phyloP scores from a whole-genome alignment of 352 stramenopile genomes.

The Phytophthora constricta region DNA sequence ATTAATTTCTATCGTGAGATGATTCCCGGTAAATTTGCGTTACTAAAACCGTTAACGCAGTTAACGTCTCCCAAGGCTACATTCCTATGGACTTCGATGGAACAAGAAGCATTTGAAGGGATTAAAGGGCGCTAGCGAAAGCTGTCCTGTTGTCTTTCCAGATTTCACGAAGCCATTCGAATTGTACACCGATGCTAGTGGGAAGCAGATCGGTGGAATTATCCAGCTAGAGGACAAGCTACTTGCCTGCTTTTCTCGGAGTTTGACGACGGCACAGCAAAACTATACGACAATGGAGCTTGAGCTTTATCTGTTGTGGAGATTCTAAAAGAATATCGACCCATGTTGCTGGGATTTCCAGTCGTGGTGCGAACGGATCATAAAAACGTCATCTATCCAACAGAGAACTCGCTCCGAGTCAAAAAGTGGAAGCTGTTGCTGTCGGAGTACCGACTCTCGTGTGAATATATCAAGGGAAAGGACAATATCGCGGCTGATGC shows the following conservation, averaged over 20 bases:
- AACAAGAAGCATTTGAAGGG: slow-evolving; percentile 6
- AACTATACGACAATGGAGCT: slow-evolving; percentile 23
- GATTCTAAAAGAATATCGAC: slow-evolving; percentile 14
- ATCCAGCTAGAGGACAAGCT: slow-evolving; percentile 1
- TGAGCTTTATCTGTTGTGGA: slow-evolving; percentile 13
- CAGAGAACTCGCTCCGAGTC: slow-evolving; percentile 7
- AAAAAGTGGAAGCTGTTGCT: slow-evolving; percentile 13
- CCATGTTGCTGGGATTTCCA: slow-evolving; percentile 17
- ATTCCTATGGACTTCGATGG: slow-evolving; percentile 6
- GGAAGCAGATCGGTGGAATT: slow-evolving; percentile 3
- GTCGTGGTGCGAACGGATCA: slow-evolving; percentile 17
- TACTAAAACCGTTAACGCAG: background rate
- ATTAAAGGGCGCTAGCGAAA: slow-evolving; percentile 2
- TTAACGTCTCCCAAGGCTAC: background rate
- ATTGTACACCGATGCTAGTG: slow-evolving; percentile 9
- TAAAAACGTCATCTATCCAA: slow-evolving; percentile 18
- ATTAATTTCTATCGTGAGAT: slow-evolving; percentile 19
- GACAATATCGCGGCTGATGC: slow-evolving; percentile 1
- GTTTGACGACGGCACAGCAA: background rate
- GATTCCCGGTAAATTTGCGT: slow-evolving; percentile 3
- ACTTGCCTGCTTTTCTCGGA: slow-evolving; percentile 6
- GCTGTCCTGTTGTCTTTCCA: slow-evolving; percentile 10
- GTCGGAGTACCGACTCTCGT: slow-evolving; percentile 1
- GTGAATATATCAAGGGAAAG: slow-evolving; percentile 1
- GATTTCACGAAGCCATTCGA: slow-evolving; percentile 11